Percentiles rank a stretch among this genome's conserved stretches.
Conservation (phyloP, 768 basidiomycete genomes). For the Dendrothele bispora region DNA sequence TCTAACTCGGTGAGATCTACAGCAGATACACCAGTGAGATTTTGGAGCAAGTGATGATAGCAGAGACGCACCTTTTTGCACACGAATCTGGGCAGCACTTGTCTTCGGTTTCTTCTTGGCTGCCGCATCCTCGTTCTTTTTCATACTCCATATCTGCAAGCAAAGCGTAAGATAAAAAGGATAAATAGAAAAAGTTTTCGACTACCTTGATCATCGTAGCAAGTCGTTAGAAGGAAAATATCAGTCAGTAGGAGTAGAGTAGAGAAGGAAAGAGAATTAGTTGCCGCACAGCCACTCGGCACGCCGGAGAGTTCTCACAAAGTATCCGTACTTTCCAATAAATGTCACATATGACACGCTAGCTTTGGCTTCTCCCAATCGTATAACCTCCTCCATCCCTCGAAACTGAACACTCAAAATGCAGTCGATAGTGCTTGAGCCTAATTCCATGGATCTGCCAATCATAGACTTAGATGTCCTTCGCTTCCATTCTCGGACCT, state of each 20-base stretch:
- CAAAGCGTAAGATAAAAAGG: not conserved
- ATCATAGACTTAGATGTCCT: constrained; percentile 80
- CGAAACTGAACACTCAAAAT: too few species aligned
- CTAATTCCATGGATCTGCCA: constrained; percentile 56
- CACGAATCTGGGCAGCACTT: constrained; percentile 95
- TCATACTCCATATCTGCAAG: constrained; percentile 98
- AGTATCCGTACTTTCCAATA: too few species aligned
- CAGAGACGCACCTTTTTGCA: constrained; percentile 86
- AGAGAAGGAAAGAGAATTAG: too few species aligned
- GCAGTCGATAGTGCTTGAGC: too few species aligned
- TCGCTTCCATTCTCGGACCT: constrained; percentile 41
- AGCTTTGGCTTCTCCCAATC: not conserved
- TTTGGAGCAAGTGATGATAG: not conserved
- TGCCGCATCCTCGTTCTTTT: constrained; percentile 98
- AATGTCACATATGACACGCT: too few species aligned
- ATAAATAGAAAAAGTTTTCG: not conserved
- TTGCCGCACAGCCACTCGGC: too few species aligned
- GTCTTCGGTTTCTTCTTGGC: constrained; percentile 99
- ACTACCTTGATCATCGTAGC: constrained; percentile 19
- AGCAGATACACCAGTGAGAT: not conserved
- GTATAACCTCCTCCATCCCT: not conserved
- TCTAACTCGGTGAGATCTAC: constrained; percentile 96
- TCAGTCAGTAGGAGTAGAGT: constrained; percentile 4
- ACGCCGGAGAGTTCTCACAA: too few species aligned
- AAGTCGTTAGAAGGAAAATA: constrained; percentile 2